These are phyloP conservation scores for Talaromyces nanjingensis DNA, from an alignment of 495 filamentous ascomycete species.

Conservation along the genomic window DNA sequence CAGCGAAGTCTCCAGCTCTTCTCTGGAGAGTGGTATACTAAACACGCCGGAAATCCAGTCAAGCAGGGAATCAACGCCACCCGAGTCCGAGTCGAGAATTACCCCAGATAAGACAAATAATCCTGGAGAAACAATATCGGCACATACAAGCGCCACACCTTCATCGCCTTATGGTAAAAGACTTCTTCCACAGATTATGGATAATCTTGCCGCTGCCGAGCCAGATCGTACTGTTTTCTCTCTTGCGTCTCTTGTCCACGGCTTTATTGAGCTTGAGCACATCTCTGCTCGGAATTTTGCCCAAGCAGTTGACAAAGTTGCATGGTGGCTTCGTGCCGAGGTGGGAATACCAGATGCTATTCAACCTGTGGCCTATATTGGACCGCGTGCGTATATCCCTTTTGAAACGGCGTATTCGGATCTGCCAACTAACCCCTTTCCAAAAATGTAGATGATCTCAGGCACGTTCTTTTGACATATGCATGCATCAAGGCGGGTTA, in stretches of 20 bases:
- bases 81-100: background rate
- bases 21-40: background rate
- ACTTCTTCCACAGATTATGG: constrained; percentile 5
- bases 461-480: constrained; percentile 5
- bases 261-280: background rate
- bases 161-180: background rate
- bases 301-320: constrained; percentile 3
- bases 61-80: background rate
- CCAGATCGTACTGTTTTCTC: constrained; percentile 1
- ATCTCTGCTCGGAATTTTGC: background rate
- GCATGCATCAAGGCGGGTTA: constrained; percentile 5
- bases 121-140: no score
- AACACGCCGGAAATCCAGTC: background rate
- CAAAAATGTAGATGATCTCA: background rate
- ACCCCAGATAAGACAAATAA: no score
- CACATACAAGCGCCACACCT: no score
- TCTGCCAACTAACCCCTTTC: background rate
- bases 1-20: background rate
- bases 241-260: background rate
- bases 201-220: background rate
- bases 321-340: constrained; percentile 2
- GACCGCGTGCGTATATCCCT: background rate
- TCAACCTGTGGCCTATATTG: constrained; percentile 6
- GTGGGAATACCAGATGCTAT: background rate
- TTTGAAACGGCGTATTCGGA: background rate